phyloP scores from a whole-genome alignment of 2,329 filamentous ascomycete genomes.

The Aureobasidium sp. region DNA sequence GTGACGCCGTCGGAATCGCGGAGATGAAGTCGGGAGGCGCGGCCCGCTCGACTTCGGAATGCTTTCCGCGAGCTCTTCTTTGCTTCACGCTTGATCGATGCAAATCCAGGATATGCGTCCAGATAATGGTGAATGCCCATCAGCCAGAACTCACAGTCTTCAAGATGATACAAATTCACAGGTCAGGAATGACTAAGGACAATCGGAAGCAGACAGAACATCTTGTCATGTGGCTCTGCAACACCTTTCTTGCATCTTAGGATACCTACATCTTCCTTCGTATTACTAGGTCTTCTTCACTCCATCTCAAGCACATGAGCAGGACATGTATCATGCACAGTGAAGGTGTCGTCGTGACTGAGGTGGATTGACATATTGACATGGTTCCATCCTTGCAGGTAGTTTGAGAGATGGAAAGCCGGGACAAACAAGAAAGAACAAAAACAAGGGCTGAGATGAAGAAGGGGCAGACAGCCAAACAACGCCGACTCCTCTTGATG shows the following conservation, averaged over 20 bases:
- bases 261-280: background rate
- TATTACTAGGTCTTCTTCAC: no score
- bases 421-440: background rate
- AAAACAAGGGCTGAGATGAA: background rate
- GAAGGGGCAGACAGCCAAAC: background rate
- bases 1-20: background rate
- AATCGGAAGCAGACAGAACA: background rate
- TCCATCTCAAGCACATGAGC: background rate
- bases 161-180: background rate
- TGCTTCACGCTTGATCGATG: background rate
- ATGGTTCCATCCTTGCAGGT: background rate
- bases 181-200: background rate
- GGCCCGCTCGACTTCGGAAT: background rate
- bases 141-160: background rate
- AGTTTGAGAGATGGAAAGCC: background rate
- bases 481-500: slow-evolving; percentile 13
- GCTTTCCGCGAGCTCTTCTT: background rate
- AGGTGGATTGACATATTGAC: background rate
- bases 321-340: background rate
- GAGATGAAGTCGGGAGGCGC: background rate
- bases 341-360: background rate
- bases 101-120: background rate
- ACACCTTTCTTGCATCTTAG: background rate
- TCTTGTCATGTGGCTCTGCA: background rate
- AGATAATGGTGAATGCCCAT: background rate